Percentiles rank a stretch among this genome's conserved stretches.
Evolutionary conservation across 2,329 filamentous ascomycete genomes (phyloP).

Genomic region (Botryosphaeria dothidea): DNA sequence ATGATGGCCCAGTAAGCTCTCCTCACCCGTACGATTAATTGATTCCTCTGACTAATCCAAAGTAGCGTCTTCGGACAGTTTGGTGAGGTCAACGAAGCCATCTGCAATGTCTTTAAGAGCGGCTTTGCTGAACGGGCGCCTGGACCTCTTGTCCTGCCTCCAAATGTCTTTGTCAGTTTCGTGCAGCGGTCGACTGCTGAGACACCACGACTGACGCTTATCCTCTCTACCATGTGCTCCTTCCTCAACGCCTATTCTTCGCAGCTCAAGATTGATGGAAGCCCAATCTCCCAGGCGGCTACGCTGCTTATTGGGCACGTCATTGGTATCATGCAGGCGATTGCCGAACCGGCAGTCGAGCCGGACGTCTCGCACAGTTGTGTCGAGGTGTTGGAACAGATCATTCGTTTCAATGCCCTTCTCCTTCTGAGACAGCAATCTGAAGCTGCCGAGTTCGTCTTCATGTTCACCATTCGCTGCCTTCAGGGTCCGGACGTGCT

Average conservation of each 20-base stretch:
- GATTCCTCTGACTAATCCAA: neutral
- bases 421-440: slow-evolving; percentile 62
- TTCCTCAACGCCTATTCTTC: slow-evolving; percentile 50
- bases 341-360: slow-evolving; percentile 66
- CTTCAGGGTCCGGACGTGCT: slow-evolving; percentile 71
- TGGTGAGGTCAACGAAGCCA: slow-evolving; percentile 69
- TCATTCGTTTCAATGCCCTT: slow-evolving; percentile 62
- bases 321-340: slow-evolving; percentile 60
- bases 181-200: slow-evolving; percentile 59
- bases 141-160: slow-evolving; percentile 75
- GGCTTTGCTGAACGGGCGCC: slow-evolving; percentile 75
- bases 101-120: slow-evolving; percentile 69
- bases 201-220: slow-evolving; percentile 67
- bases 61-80: slow-evolving; percentile 54
- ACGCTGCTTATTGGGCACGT: slow-evolving; percentile 58
- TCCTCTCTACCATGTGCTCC: slow-evolving; percentile 71
- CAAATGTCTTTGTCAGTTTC: slow-evolving; percentile 66
- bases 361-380: slow-evolving; percentile 72
- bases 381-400: slow-evolving; percentile 69
- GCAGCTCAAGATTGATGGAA: slow-evolving; percentile 35
- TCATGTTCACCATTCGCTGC: slow-evolving; percentile 71
- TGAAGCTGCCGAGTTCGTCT: slow-evolving; percentile 63
- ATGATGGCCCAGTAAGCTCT: slow-evolving; percentile 42
- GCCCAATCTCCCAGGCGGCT: slow-evolving; percentile 41
- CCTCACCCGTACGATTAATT: neutral